phyloP scores from a whole-genome alignment of 306 rosid species.

The Rosa lucieae region DNA sequence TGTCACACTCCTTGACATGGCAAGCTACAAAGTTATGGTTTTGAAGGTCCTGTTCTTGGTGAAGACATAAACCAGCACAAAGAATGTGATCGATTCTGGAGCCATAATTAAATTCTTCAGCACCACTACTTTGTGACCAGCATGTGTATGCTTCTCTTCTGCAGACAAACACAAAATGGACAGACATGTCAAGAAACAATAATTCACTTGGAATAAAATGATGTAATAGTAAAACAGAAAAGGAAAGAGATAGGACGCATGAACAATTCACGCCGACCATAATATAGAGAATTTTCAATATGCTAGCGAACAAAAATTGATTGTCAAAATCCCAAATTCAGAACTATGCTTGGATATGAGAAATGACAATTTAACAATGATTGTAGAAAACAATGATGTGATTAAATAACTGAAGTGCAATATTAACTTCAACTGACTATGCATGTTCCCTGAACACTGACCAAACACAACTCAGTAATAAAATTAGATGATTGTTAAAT shows the following conservation, averaged over 20 bases:
- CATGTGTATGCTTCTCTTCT: conserved; percentile 85
- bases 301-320: not conserved
- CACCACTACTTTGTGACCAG: conserved; percentile 91
- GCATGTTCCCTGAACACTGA: not conserved
- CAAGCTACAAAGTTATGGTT: conserved; percentile 69
- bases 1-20: conserved; percentile 84
- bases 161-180: conserved; percentile 29
- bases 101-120: conserved; percentile 90
- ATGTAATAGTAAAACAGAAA: conserved; percentile 9
- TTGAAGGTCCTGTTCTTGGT: conserved; percentile 54
- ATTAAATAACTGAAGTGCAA: not conserved
- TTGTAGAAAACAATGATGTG: not conserved
- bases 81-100: conserved; percentile 89
- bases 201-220: conserved; percentile 12
- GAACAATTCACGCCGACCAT: not conserved
- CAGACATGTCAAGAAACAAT: not conserved
- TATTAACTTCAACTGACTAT: conserved; percentile 1
- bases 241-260: not conserved
- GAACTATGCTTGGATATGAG: not conserved
- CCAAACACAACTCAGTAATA: not conserved
- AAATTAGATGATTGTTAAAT: conserved; percentile 12
- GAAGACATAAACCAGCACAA: conserved; percentile 79
- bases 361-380: not conserved
- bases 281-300: not conserved
- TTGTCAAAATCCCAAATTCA: not conserved